phyloP scores from a whole-genome alignment of 768 basidiomycete species.

The Rhodosporidiobolus odoratus region DNA sequence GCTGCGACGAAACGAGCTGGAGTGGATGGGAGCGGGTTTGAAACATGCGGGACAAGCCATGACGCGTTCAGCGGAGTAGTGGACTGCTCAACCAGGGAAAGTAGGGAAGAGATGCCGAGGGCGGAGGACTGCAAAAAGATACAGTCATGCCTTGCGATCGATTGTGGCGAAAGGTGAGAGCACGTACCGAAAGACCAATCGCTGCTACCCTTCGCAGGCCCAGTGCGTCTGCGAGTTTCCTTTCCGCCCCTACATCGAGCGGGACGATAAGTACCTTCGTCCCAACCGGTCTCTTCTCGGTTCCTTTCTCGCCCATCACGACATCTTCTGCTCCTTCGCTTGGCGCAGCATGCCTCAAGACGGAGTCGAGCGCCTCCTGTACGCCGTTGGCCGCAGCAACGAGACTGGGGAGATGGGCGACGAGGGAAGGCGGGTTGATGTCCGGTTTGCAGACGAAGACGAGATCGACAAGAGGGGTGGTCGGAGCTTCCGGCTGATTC shows the following conservation, averaged over 20 bases:
- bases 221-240: constrained; percentile 56
- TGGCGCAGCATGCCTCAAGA: neutral
- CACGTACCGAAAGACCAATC: constrained; percentile 62
- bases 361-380: constrained; percentile 41
- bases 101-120: constrained; percentile 48
- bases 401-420: constrained; percentile 70
- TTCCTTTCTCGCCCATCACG: neutral
- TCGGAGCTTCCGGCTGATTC: too few species aligned
- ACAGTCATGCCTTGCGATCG: neutral
- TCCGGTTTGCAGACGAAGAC: constrained; percentile 71
- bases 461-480: constrained; percentile 42
- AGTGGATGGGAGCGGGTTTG: neutral
- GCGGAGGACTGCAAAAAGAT: constrained; percentile 47
- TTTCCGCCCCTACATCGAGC: constrained; percentile 65
- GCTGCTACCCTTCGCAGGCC: constrained; percentile 64
- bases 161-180: neutral
- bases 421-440: constrained; percentile 63
- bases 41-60: constrained; percentile 55
- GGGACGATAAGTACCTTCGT: constrained; percentile 56
- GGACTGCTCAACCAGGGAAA: constrained; percentile 46
- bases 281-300: constrained; percentile 4
- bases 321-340: neutral
- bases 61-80: constrained; percentile 57
- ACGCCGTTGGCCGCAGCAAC: constrained; percentile 66
- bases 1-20: too few species aligned